These are phyloP conservation scores for Talaromyces funiculosus DNA, from an alignment of 2,329 filamentous ascomycete species.

Conservation along the genomic window DNA sequence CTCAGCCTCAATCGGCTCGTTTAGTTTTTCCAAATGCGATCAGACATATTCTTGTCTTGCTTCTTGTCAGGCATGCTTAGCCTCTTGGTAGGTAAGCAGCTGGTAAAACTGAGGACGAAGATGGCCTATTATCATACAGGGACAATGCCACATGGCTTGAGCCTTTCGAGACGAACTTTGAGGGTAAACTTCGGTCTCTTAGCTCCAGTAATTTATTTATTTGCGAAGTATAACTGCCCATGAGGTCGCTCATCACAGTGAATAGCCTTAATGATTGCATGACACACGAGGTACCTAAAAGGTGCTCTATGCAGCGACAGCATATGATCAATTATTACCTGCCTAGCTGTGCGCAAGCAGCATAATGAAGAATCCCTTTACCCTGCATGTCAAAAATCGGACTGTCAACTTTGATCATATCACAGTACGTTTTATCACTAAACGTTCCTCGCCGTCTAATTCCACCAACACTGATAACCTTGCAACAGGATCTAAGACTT, in stretches of 20 bases:
- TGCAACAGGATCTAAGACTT: slow-evolving; percentile 13
- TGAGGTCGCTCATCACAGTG: not conserved
- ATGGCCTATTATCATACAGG: not conserved
- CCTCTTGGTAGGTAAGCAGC: not conserved
- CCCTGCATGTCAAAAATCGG: slow-evolving; percentile 16
- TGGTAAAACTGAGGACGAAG: not conserved
- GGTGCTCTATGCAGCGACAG: not conserved
- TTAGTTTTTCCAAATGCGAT: not conserved
- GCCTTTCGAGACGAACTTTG: not conserved
- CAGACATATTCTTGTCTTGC: not conserved
- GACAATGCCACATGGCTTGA: not conserved
- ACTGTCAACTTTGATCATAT: slow-evolving; percentile 18
- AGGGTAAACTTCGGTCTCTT: not conserved
- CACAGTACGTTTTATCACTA: slow-evolving; percentile 9
- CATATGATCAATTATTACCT: not conserved
- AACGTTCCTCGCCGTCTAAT: not conserved
- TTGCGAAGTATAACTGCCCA: not conserved
- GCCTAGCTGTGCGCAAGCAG: not conserved
- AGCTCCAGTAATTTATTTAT: not conserved
- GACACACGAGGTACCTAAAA: not conserved
- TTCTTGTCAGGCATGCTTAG: not conserved
- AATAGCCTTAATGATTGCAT: not conserved
- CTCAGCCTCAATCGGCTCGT: slow-evolving; percentile 10
- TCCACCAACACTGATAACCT: not conserved
- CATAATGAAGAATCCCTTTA: slow-evolving; percentile 13